phyloP scores from a whole-genome alignment of 1,139 yeast genomes.

The Lodderomyces metapsilosis region DNA sequence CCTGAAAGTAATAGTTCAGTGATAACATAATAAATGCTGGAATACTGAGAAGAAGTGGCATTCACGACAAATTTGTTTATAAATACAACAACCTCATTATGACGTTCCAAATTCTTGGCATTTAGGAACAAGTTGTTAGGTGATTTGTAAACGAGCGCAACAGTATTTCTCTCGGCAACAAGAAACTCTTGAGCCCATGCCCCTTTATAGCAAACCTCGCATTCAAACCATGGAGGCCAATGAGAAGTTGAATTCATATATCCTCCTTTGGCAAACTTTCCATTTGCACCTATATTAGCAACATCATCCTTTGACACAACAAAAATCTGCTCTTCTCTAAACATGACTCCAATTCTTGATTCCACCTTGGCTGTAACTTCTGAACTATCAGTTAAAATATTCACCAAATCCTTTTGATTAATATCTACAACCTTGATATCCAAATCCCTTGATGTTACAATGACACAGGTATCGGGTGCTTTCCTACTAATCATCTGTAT shows the following conservation, averaged over 20 bases:
- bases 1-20: slow-evolving; percentile 65
- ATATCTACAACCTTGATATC: slow-evolving; percentile 65
- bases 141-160: slow-evolving; percentile 58
- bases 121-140: slow-evolving; percentile 60
- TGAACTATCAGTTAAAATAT: slow-evolving; percentile 32
- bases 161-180: slow-evolving; percentile 62
- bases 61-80: slow-evolving; percentile 68
- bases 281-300: slow-evolving; percentile 15
- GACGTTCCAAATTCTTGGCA: slow-evolving; percentile 18
- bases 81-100: slow-evolving; percentile 47
- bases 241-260: slow-evolving; percentile 20
- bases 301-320: slow-evolving; percentile 50
- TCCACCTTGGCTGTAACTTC: slow-evolving; percentile 56
- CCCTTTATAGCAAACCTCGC: slow-evolving; percentile 74
- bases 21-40: slow-evolving; percentile 60
- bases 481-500: slow-evolving; percentile 38
- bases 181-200: slow-evolving; percentile 48
- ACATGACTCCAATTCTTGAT: slow-evolving; percentile 64
- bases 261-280: slow-evolving; percentile 27
- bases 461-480: slow-evolving; percentile 33
- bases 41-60: slow-evolving; percentile 74
- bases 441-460: slow-evolving; percentile 69
- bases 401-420: slow-evolving; percentile 49
- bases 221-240: slow-evolving; percentile 88
- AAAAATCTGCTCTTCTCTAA: slow-evolving; percentile 71